Conservation (phyloP, 371 early-diverging fungal genomes). For the Enteropsectra breve region DNA sequence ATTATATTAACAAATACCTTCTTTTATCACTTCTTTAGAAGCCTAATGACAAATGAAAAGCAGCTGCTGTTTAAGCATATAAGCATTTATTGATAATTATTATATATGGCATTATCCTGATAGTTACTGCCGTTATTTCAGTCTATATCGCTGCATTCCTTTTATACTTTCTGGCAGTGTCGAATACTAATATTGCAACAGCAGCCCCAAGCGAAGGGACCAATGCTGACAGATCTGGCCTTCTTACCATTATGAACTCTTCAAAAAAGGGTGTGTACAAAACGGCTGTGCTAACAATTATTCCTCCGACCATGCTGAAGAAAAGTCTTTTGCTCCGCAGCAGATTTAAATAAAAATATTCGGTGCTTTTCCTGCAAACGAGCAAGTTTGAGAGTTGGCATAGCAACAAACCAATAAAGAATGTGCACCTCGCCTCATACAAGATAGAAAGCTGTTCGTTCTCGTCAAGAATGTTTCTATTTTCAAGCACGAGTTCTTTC, state of each 20-base stretch:
- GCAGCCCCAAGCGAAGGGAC: background rate
- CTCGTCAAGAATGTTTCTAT: slow-evolving; percentile 59
- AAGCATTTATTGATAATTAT: background rate
- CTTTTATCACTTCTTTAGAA: too few species aligned
- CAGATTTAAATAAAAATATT: slow-evolving; percentile 65
- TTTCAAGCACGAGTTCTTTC: slow-evolving; percentile 14
- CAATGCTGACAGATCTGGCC: background rate
- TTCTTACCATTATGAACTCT: slow-evolving; percentile 7
- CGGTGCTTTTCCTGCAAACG: slow-evolving; percentile 70
- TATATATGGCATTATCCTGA: background rate
- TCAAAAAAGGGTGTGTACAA: slow-evolving; percentile 14
- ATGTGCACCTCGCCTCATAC: slow-evolving; percentile 67
- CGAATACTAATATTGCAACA: slow-evolving; percentile 4
- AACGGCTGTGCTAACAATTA: background rate
- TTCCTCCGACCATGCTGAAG: background rate
- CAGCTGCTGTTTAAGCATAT: too few species aligned
- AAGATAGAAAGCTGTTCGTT: slow-evolving; percentile 62
- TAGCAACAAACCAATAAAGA: slow-evolving; percentile 69
- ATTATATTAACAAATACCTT: too few species aligned
- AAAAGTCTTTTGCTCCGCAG: slow-evolving; percentile 12
- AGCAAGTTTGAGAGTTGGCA: slow-evolving; percentile 79
- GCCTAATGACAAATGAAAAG: too few species aligned
- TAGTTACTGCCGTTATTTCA: background rate
- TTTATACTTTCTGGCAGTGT: slow-evolving; percentile 9
- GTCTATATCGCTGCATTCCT: too few species aligned